Base-by-base conservation (phyloP, 1,284 basidiomycete species). In the Ustilago shanxiensis region DNA sequence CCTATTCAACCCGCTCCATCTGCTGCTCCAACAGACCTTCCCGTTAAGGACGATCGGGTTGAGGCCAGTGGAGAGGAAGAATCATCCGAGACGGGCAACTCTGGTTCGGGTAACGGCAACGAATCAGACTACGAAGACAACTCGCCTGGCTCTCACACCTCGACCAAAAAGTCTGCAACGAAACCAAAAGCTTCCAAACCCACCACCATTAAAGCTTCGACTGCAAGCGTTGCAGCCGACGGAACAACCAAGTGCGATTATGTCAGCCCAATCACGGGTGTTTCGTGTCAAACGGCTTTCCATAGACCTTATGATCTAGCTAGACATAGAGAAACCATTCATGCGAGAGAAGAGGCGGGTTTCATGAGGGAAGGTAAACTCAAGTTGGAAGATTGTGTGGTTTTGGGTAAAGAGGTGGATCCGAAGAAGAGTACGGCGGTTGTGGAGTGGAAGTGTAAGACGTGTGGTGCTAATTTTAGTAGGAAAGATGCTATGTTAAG, bases 331-430 rank as follows among this genome's bases (percentile, higher is more conserved):
- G 83, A 85, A 60, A 86, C 84, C 16, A 81, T 86, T 59, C 84
- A 86, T 53, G 79, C 82, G 8, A 60, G 80, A 11, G 83, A 85
- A 24, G 84, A 86, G 31, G 82, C 84, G 0, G 67, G 72, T 7
- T 66, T 84, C 18, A 70, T 86, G 39, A 66, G 80, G 26, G 78
- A 82, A 10, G 80, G 80, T 28, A 72, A 74, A 41, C 52, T 86
- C 18, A 77, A 57, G 14, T 57, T 83, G 33, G 78, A 81, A 7
- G 72, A 85, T n/a, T 85, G 83, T 39, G 62, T 81, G 4, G 83
- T 86, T 13, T 60, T 85, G 44, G 83, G 85, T 56, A 84, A 84
- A 51, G 84, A 86, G 66, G 84, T 86, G 20, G 83, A 85, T 63
- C 80, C 83, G 11, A 72, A 80, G 39, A 83, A 81, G 60, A 80